phyloP scores from a whole-genome alignment of 2,329 filamentous ascomycete species.

The Tolypocladium paradoxum region DNA sequence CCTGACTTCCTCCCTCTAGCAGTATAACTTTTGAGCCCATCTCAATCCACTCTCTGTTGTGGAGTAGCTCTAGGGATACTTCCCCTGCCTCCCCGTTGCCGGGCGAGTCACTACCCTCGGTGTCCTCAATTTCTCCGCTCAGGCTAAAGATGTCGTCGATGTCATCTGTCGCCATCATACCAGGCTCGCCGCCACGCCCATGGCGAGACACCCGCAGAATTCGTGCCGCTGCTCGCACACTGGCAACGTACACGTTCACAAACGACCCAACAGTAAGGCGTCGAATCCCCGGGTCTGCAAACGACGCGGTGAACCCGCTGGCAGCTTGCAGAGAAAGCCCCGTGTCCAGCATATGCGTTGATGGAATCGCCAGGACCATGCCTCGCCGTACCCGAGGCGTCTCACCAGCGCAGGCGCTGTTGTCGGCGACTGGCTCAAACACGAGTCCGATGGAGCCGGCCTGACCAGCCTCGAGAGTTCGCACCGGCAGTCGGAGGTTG shows the following conservation, averaged over 20 bases:
- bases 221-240: constrained; percentile 70
- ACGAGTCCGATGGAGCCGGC: constrained; percentile 81
- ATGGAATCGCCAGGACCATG: constrained; percentile 65
- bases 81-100: constrained; percentile 23
- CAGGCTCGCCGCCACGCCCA: constrained; percentile 12
- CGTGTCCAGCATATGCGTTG: constrained; percentile 44
- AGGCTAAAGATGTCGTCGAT: constrained; percentile 49
- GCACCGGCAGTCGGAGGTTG: constrained; percentile 76
- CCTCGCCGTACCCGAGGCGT: constrained; percentile 55
- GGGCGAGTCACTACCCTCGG: constrained; percentile 14
- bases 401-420: constrained; percentile 5
- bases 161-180: constrained; percentile 24
- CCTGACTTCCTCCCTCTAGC: constrained; percentile 59
- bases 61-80: constrained; percentile 58
- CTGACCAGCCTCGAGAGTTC: constrained; percentile 65
- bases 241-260: constrained; percentile 79
- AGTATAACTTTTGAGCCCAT: constrained; percentile 59
- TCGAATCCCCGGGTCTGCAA: constrained; percentile 52
- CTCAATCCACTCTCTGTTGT: constrained; percentile 63
- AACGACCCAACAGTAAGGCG: constrained; percentile 55
- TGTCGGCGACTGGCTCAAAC: constrained; percentile 28
- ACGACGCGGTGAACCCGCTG: constrained; percentile 60
- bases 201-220: constrained; percentile 45
- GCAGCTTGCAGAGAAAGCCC: constrained; percentile 51
- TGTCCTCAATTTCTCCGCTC: constrained; percentile 33